Conservation (phyloP, 345 rosid species). For the Citrus inodora region DNA sequence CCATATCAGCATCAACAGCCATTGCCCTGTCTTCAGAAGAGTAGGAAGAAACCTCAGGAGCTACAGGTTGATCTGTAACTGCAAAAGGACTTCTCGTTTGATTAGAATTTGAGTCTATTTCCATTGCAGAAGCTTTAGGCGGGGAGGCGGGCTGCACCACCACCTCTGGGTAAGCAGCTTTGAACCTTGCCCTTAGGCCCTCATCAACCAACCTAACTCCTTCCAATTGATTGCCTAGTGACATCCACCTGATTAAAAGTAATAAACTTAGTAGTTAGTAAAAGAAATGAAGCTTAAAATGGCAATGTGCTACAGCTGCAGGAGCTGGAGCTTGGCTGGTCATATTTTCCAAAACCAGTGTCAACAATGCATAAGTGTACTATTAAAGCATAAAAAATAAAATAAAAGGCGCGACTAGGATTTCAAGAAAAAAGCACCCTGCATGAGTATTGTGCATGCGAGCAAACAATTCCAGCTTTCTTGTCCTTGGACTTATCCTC, state of each 20-base stretch:
- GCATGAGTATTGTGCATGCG: constrained; percentile 99
- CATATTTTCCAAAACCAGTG: neutral
- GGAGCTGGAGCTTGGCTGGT: neutral
- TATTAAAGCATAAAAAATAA: neutral
- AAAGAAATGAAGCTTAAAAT: neutral
- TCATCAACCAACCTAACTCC: constrained; percentile 91
- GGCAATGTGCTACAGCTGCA: neutral
- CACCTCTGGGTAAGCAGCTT: constrained; percentile 87
- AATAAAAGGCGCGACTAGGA: neutral
- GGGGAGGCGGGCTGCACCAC: constrained; percentile 89
- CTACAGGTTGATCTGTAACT: constrained; percentile 24
- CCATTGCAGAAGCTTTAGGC: constrained; percentile 78
- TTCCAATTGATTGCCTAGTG: constrained; percentile 87
- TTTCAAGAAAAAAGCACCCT: constrained; percentile 47
- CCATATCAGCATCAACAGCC: constrained; percentile 45
- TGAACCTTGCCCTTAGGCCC: constrained; percentile 88
- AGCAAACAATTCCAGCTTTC: constrained; percentile 91
- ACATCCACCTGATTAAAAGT: constrained; percentile 66
- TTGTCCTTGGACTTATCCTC: constrained; percentile 94
- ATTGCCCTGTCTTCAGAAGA: constrained; percentile 39
- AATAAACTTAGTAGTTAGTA: neutral
- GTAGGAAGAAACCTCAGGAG: constrained; percentile 31
- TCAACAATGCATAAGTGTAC: neutral
- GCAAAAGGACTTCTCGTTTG: constrained; percentile 50
- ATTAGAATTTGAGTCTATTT: constrained; percentile 45